Evolutionary conservation across 176 grass and related monocot species (phyloP).

Genomic region (Tillandsia fasciculata): DNA sequence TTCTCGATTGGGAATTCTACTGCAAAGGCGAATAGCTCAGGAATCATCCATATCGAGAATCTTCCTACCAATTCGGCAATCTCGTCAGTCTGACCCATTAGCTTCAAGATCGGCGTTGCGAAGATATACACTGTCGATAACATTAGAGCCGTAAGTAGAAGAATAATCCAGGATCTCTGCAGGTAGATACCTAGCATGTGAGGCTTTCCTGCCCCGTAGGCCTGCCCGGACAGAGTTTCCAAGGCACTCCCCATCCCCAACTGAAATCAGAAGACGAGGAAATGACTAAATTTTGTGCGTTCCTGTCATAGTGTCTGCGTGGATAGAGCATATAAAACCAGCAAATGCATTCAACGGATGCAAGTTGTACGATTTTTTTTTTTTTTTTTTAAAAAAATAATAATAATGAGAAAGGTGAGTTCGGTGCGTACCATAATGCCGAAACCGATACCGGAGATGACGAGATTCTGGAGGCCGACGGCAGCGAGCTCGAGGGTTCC

Average conservation of each 20-base stretch:
- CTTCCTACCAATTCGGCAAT: conserved; percentile 23
- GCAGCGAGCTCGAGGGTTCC: conserved; percentile 60
- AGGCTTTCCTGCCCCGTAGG: conserved; percentile 44
- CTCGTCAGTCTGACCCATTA: conserved; percentile 39
- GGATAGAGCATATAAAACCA: not conserved
- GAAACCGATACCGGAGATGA: conserved; percentile 50
- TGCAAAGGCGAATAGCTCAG: conserved; percentile 48
- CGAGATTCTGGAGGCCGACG: conserved; percentile 42
- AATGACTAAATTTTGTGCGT: not conserved
- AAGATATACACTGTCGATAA: conserved; percentile 41
- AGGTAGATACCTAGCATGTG: conserved; percentile 63
- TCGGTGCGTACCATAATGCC: conserved; percentile 32
- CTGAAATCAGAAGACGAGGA: conserved; percentile 7
- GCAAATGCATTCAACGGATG: too few relatives aligned
- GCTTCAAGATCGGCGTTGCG: conserved; percentile 32
- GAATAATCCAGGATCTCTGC: conserved; percentile 41
- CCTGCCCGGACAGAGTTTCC: conserved; percentile 54
- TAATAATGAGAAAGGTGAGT: not conserved
- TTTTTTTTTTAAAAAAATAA: not conserved
- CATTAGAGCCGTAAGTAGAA: conserved; percentile 27
- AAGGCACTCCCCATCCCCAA: conserved; percentile 65
- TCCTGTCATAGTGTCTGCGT: not conserved
- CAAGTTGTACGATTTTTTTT: not conserved
- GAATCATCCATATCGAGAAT: conserved; percentile 44
- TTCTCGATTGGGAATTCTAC: conserved; percentile 42